Evolutionary conservation across 1,139 yeast species (phyloP), one percentile per base, ranked within the genome.

Genomic region (Nakaseomyces sp.): DNA sequence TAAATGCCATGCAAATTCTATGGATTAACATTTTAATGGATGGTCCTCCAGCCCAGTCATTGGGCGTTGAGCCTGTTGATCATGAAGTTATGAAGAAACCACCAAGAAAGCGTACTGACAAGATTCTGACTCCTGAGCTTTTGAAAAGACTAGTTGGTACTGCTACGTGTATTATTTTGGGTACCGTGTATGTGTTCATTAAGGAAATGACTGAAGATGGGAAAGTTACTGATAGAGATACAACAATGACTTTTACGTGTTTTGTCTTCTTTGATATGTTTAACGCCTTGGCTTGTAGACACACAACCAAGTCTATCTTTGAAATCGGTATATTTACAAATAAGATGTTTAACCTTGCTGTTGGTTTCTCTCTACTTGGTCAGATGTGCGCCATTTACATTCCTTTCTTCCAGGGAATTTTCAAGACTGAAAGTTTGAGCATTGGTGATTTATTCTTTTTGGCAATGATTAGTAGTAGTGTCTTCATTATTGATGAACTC

Each of bases 1-100:
- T 91, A 54, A 91, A 91, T 62, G 96, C 98, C 19, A 91, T 91
- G 97, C 97, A 91, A 69, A 91, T 91, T 54, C 71, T 91, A 56
- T 91, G 97, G 96, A 91, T 91, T 61, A 89, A 91, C 62, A 91
- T 91, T 47, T 73, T 91, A 50, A 91, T 91, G 98, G 98, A 91
- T 67, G 98, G 98, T 0, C 98, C 98, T 7, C 98, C 98, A 3
- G 98, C 98, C 0, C 98, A 91, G 66, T 85, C 95, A 0, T 72
- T 91, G 42, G 97, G 98, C 44, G 97, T 91, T 26, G 98, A 91
- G 66, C 95, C 96, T 1, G 97, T 89, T 19, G 97, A 89, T 60
- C 87, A 84, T 50, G 94, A 81, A 60, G 95, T 91, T 33, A 89
- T 91, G 97, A 77, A 74, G 50, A 84, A 84, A 59, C 97, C 97